A percentile compares a stretch with the other conserved stretches of the same genome.
These are phyloP conservation scores for Ottelia alismoides DNA, from an alignment of 106 monocot genomes.

Conservation along the genomic window DNA sequence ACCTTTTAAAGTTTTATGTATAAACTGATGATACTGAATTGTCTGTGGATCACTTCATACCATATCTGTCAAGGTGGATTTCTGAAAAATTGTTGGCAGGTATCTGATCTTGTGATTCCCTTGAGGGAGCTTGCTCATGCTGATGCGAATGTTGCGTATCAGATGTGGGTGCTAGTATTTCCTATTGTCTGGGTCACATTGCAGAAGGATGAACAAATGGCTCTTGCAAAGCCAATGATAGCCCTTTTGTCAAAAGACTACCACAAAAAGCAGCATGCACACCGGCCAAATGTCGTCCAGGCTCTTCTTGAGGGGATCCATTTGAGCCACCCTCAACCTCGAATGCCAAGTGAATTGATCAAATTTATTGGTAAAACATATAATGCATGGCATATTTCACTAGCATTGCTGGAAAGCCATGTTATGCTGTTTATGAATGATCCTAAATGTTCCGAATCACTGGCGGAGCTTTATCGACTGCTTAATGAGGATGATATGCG, in stretches of 20 bases:
- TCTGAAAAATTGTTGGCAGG: constrained; percentile 25
- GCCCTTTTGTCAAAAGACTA: constrained; percentile 89
- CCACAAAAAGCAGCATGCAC: constrained; percentile 88
- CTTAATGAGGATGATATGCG: constrained; percentile 99
- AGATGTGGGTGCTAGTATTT: constrained; percentile 96
- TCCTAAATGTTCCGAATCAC: constrained; percentile 92
- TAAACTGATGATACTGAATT: no score
- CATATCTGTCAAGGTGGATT: no score
- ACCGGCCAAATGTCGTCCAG: constrained; percentile 94
- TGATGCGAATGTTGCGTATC: constrained; percentile 94
- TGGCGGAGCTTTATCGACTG: constrained; percentile 88
- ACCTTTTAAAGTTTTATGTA: no score
- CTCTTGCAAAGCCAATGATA: constrained; percentile 90
- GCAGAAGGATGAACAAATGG: constrained; percentile 86
- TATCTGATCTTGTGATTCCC: constrained; percentile 72
- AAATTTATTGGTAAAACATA: constrained; percentile 98
- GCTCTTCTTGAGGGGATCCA: constrained; percentile 98
- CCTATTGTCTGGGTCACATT: constrained; percentile 99
- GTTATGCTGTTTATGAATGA: constrained; percentile 94
- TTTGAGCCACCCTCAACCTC: constrained; percentile 95
- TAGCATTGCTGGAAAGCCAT: constrained; percentile 89
- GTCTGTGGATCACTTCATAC: no score
- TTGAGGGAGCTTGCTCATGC: constrained; percentile 81
- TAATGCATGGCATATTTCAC: constrained; percentile 93
- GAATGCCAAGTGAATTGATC: constrained; percentile 98